A percentile compares a stretch with the other conserved stretches of the same genome.
Conservation (phyloP, 2,329 filamentous ascomycete genomes). For the Monilinia polystroma region DNA sequence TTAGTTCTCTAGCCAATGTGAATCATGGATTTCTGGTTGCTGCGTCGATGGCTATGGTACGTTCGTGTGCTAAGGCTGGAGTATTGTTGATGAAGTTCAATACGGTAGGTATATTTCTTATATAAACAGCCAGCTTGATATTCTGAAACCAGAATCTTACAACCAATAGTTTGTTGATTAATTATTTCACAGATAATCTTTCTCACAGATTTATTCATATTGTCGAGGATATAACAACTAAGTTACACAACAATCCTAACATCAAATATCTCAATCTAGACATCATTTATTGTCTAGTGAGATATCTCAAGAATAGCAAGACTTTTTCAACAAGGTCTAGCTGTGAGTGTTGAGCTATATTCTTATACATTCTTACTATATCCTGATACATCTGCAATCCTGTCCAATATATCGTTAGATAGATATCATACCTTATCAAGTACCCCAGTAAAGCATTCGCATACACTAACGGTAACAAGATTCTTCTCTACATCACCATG, state of each 20-base stretch:
- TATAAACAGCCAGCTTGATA: neutral
- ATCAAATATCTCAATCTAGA: too few relatives aligned
- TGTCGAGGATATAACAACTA: neutral
- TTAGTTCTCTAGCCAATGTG: neutral
- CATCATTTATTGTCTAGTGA: neutral
- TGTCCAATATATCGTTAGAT: too few relatives aligned
- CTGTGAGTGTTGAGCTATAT: neutral
- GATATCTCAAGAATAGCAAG: neutral
- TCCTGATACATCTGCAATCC: neutral
- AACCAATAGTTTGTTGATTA: neutral
- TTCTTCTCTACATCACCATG: neutral
- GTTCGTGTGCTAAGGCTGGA: neutral
- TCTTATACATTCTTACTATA: neutral
- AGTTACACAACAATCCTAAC: accelerated
- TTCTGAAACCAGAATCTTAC: neutral
- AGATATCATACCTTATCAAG: too few relatives aligned
- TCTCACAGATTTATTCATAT: neutral
- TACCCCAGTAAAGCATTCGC: too few relatives aligned
- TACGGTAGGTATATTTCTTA: neutral
- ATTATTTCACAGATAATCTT: neutral
- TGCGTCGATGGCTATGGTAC: neutral
- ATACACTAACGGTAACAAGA: neutral
- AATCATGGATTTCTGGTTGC: neutral
- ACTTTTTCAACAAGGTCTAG: neutral
- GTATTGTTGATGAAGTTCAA: neutral